These are phyloP conservation scores for Pestalotiopsis sp. DNA, from an alignment of 2,329 filamentous ascomycete species.

Conservation along the genomic window DNA sequence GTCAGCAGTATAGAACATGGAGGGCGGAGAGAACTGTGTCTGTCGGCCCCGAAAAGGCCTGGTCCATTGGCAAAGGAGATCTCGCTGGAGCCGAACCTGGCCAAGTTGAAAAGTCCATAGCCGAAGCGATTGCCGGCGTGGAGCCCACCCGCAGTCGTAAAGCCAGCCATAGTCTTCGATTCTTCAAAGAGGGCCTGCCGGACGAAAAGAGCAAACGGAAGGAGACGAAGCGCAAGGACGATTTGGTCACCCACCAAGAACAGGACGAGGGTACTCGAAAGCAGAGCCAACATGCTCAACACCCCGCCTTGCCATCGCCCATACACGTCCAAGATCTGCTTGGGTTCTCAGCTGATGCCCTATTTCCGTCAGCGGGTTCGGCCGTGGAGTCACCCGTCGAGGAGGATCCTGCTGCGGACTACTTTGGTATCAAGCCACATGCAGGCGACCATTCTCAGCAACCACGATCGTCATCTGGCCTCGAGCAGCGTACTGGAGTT, in stretches of 20 bases:
- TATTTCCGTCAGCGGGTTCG: conserved; percentile 21
- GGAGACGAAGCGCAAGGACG: conserved; percentile 39
- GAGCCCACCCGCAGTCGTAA: conserved; percentile 69
- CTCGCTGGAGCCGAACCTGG: conserved; percentile 52
- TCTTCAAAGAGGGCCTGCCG: conserved; percentile 68
- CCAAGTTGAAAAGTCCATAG: conserved; percentile 66
- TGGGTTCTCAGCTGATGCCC: conserved; percentile 16
- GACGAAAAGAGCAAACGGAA: conserved; percentile 60
- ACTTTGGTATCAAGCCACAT: conserved; percentile 26
- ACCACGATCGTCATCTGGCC: conserved; percentile 14
- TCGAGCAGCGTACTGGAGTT: conserved; percentile 15
- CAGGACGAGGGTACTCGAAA: conserved; percentile 9
- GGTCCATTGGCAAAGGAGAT: conserved; percentile 63
- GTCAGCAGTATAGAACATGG: conserved; percentile 37
- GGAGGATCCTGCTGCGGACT: conserved; percentile 23
- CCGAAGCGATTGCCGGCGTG: conserved; percentile 62
- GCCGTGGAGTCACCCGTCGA: conserved; percentile 17
- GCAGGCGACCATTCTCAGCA: conserved; percentile 20
- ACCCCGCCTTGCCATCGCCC: conserved; percentile 24
- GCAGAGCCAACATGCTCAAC: conserved; percentile 12
- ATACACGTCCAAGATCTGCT: conserved; percentile 26
- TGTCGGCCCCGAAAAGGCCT: conserved; percentile 58
- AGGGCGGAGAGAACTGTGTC: conserved; percentile 45
- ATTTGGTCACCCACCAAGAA: conserved; percentile 40
- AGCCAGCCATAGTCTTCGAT: conserved; percentile 67